phyloP scores from a whole-genome alignment of 2,329 filamentous ascomycete species.

The Pyricularia sp. region DNA sequence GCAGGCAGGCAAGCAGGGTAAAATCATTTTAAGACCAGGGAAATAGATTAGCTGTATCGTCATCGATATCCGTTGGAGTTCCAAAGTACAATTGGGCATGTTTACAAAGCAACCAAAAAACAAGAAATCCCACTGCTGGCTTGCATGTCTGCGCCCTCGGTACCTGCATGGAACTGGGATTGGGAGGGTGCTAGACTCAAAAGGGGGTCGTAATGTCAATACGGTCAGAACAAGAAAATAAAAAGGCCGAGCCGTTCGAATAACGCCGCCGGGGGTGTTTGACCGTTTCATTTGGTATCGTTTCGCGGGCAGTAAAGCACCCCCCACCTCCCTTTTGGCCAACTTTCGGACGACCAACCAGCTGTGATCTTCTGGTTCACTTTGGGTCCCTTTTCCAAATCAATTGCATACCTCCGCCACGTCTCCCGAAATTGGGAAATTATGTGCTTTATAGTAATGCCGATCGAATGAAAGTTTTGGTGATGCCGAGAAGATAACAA shows the following conservation, averaged over 20 bases:
- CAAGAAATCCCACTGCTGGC: background rate
- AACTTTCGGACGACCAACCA: background rate
- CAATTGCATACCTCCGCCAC: background rate
- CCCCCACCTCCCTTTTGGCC: background rate
- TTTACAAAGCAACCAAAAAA: background rate
- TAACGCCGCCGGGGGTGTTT: background rate
- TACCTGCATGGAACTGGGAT: background rate
- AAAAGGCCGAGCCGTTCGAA: background rate
- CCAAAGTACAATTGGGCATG: background rate
- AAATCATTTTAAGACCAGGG: background rate
- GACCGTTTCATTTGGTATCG: background rate
- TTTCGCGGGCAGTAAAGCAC: background rate
- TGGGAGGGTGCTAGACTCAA: background rate
- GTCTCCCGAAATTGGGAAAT: background rate
- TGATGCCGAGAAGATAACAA: background rate
- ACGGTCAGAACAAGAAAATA: background rate
- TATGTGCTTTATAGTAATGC: background rate
- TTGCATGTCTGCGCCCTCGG: background rate
- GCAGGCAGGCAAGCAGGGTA: background rate
- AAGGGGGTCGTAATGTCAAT: background rate
- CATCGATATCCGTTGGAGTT: conserved; percentile 8
- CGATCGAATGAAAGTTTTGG: background rate
- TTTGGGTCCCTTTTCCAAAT: background rate
- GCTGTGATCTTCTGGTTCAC: background rate
- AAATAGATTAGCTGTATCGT: conserved; percentile 11